These are phyloP conservation scores for Liriodendron chinense DNA, from an alignment of 164 flowering plant genomes.

Conservation along the genomic window DNA sequence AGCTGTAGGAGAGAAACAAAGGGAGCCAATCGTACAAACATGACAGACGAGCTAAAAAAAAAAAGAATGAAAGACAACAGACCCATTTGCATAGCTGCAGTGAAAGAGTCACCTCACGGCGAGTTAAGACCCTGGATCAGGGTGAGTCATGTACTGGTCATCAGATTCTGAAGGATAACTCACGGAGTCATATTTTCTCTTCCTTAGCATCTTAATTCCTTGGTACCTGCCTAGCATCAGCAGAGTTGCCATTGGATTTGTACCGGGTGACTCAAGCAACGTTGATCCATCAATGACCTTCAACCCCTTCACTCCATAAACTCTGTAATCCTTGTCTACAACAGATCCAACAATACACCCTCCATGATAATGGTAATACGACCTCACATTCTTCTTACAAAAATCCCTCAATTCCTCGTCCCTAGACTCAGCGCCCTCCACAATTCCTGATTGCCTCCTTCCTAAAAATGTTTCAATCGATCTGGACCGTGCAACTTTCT, in stretches of 20 bases:
- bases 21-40: too few species aligned
- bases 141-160: background rate
- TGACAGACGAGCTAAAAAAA: too few species aligned
- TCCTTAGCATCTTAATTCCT: constrained; percentile 11
- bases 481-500: constrained; percentile 22
- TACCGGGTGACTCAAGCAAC: constrained; percentile 38
- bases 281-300: constrained; percentile 45
- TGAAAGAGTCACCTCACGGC: too few species aligned
- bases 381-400: constrained; percentile 30
- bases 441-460: background rate
- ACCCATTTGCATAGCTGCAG: too few species aligned
- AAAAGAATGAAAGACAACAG: too few species aligned
- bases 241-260: constrained; percentile 45
- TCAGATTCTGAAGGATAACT: background rate
- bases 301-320: constrained; percentile 34
- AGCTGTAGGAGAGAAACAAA: too few species aligned
- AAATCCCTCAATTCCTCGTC: constrained; percentile 22
- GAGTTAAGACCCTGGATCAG: too few species aligned
- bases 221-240: constrained; percentile 42
- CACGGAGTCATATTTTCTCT: background rate
- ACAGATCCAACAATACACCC: constrained; percentile 41
- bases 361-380: constrained; percentile 41
- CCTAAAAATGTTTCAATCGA: constrained; percentile 24
- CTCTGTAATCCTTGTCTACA: constrained; percentile 34
- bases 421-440: background rate